These are phyloP conservation scores for Suillus fuscotomentosus DNA, from an alignment of 768 basidiomycete species.

Conservation along the genomic window DNA sequence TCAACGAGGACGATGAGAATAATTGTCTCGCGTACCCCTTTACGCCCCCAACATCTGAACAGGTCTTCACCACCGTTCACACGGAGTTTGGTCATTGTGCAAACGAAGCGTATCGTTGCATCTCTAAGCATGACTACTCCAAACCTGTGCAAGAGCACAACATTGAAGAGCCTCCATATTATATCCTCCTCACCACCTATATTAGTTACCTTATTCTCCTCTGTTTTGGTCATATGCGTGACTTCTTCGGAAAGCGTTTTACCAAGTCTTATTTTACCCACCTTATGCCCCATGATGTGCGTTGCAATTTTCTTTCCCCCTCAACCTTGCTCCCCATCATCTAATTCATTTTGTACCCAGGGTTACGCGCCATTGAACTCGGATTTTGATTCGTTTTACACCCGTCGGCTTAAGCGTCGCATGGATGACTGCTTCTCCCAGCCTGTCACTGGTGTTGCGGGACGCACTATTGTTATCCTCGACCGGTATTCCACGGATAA, in stretches of 20 bases:
- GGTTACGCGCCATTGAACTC: slow-evolving; percentile 97
- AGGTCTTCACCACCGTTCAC: slow-evolving; percentile 77
- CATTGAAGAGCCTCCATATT: slow-evolving; percentile 89
- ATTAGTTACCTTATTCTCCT: slow-evolving; percentile 93
- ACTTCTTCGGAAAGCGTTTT: slow-evolving; percentile 91
- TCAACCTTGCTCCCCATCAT: not conserved
- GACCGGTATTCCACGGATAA: slow-evolving; percentile 84
- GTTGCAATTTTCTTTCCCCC: slow-evolving; percentile 32
- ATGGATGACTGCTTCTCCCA: slow-evolving; percentile 95
- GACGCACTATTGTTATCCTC: slow-evolving; percentile 83
- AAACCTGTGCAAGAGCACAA: slow-evolving; percentile 50
- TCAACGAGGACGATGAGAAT: slow-evolving; percentile 54
- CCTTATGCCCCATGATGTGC: slow-evolving; percentile 79
- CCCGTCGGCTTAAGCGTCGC: slow-evolving; percentile 89
- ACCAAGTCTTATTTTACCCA: slow-evolving; percentile 69
- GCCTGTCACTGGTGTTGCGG: slow-evolving; percentile 93
- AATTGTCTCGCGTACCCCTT: slow-evolving; percentile 61
- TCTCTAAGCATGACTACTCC: slow-evolving; percentile 53
- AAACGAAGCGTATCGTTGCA: slow-evolving; percentile 70
- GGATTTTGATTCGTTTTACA: slow-evolving; percentile 99
- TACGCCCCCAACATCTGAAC: slow-evolving; percentile 74
- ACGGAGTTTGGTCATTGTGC: slow-evolving; percentile 92
- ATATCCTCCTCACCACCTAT: slow-evolving; percentile 89
- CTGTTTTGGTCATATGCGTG: slow-evolving; percentile 86
- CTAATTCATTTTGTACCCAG: slow-evolving; percentile 37